A percentile compares a stretch with the other conserved stretches of the same genome.
These are phyloP conservation scores for Yamadazyma sp. DNA, from an alignment of 1,139 yeast genomes.

Conservation along the genomic window DNA sequence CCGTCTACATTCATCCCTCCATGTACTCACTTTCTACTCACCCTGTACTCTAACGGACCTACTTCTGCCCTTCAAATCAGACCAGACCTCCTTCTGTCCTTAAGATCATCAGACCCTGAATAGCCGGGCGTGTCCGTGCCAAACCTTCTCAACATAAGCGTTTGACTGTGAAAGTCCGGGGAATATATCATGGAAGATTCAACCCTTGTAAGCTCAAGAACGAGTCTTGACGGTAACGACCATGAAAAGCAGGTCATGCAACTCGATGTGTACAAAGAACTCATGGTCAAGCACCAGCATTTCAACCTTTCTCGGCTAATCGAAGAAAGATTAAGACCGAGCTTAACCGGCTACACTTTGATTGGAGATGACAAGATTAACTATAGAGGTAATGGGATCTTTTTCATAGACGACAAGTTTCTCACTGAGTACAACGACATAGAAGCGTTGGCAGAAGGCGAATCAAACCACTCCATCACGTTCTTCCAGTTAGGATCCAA, in stretches of 20 bases:
- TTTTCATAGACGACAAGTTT: constrained; percentile 33
- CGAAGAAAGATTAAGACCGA: constrained; percentile 28
- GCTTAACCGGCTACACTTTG: constrained; percentile 38
- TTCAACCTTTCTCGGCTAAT: constrained; percentile 18
- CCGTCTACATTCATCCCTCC: too few relatives aligned
- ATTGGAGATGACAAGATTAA: constrained; percentile 36
- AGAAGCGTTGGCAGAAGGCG: constrained; percentile 14
- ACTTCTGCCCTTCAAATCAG: too few relatives aligned
- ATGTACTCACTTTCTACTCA: too few relatives aligned
- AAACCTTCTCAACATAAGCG: neutral
- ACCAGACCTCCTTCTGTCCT: too few relatives aligned
- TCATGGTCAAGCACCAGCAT: constrained; percentile 6
- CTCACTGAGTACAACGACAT: constrained; percentile 19
- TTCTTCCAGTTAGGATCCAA: constrained; percentile 47
- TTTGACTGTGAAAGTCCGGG: neutral
- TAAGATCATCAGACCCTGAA: too few relatives aligned
- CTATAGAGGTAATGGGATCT: constrained; percentile 36
- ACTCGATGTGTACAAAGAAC: constrained; percentile 9
- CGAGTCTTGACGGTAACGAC: constrained; percentile 11
- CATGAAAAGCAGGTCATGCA: constrained; percentile 7
- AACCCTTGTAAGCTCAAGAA: constrained; percentile 11
- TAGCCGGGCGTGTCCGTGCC: neutral
- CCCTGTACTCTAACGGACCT: too few relatives aligned
- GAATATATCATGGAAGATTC: constrained; percentile 4
- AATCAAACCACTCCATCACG: constrained; percentile 28